Conservation (phyloP, 345 rosid genomes). For the Durio zibethinus region DNA sequence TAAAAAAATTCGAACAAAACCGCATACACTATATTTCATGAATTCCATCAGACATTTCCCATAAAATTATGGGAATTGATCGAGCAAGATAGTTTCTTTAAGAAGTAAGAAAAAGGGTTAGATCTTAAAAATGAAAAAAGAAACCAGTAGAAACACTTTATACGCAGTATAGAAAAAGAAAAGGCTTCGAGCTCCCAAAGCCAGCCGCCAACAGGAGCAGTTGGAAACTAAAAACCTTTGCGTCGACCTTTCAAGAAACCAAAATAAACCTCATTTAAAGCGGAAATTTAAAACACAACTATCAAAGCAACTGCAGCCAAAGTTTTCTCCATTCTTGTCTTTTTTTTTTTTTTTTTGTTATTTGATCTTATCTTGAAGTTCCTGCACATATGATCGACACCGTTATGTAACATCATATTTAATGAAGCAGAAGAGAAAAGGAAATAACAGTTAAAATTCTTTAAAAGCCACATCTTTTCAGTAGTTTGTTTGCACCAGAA, state of each 20-base stretch:
- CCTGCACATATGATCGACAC: background rate
- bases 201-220: background rate
- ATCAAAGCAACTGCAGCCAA: background rate
- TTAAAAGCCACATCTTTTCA: background rate
- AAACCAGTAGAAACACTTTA: background rate
- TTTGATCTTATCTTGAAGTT: background rate
- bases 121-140: constrained; percentile 10
- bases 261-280: constrained; percentile 16
- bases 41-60: constrained; percentile 11
- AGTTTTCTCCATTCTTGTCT: background rate
- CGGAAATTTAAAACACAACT: constrained; percentile 12
- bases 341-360: background rate
- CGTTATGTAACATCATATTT: background rate
- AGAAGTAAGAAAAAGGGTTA: background rate
- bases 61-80: constrained; percentile 28
- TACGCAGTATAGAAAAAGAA: constrained; percentile 15
- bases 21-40: background rate
- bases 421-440: background rate
- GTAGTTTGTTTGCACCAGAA: constrained; percentile 7
- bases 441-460: background rate
- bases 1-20: background rate
- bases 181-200: constrained; percentile 21
- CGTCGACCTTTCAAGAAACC: constrained; percentile 4
- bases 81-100: background rate
- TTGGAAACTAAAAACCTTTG: background rate